These are phyloP conservation scores for Catenaria anguillulae DNA, from an alignment of 371 early-diverging fungal genomes.

Conservation along the genomic window DNA sequence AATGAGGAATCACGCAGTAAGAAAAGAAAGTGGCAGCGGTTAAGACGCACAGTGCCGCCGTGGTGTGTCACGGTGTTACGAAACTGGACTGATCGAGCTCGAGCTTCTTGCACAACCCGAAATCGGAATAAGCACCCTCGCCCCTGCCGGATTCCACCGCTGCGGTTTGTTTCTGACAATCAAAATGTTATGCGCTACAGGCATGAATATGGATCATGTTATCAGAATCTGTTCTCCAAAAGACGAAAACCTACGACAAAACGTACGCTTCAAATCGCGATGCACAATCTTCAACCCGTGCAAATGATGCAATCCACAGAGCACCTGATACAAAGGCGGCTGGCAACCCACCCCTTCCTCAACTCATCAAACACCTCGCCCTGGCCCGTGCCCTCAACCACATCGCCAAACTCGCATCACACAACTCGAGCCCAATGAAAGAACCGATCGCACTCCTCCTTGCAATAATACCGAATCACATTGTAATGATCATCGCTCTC, in stretches of 20 bases:
- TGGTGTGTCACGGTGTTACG: conserved; percentile 56
- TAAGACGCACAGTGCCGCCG: conserved; percentile 33
- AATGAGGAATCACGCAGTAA: too few relatives aligned
- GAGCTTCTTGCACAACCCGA: conserved; percentile 91
- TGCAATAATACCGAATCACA: conserved; percentile 88
- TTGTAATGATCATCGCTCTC: conserved; percentile 92
- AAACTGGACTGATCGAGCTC: conserved; percentile 87
- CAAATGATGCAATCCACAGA: conserved; percentile 68
- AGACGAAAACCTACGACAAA: background rate
- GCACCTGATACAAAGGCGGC: conserved; percentile 56
- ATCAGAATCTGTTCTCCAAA: too few relatives aligned
- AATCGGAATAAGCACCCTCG: conserved; percentile 84
- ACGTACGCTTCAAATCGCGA: conserved; percentile 71
- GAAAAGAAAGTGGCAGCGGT: too few relatives aligned
- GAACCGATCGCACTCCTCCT: conserved; percentile 75
- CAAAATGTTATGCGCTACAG: conserved; percentile 68
- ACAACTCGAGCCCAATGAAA: conserved; percentile 87
- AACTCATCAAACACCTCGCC: background rate
- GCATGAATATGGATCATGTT: too few relatives aligned
- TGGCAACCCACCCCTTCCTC: conserved; percentile 19
- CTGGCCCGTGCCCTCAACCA: background rate
- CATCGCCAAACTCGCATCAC: conserved; percentile 55
- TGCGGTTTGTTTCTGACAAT: conserved; percentile 41
- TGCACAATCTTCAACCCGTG: conserved; percentile 90
- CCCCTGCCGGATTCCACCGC: conserved; percentile 13